Evolutionary conservation across 108 stramenopile species (phyloP), one percentile per base, ranked within the genome.

Genomic region (Cylindrotheca closterium): DNA sequence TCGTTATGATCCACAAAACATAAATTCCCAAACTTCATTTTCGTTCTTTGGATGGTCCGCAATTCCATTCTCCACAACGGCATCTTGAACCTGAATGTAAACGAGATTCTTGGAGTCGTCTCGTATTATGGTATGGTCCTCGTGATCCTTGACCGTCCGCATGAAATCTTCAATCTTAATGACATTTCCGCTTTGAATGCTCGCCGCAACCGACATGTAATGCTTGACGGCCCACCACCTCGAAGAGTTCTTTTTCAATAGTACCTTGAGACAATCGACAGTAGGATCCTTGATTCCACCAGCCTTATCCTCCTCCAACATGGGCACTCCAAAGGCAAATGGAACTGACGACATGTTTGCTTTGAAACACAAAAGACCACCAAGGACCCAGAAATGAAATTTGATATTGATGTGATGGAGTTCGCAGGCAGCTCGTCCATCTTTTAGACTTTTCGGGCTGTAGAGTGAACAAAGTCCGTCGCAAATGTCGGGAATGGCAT

Each of bases 211-310:
- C 19, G 58, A 34, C 58, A 59, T 45, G 58, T 59, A 45, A 31
- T 59, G 32, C 58, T 59, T 59, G 19, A 59, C 42, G 10, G 37
- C 37, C 58, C 58, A 59, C 58, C 58, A 59, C 7, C 58, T 23
- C 3, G 58, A 59, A 3, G 17, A 19, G 21, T 59, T 59, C 58
- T 45, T 34, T 23, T 33, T 23, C 31, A 59, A 7, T 3, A 59
- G 34, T 4, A 59, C 29, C 17, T 4, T 5, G 30, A 59, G 34
- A 23, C 33, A 34, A 21, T 25, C 37, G 7, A 56, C 55, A 28
- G 18, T n/a, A 33, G 58, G 18, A 5, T 28, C 58, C 19, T 5
- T 5, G 7, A n/a, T 31, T 5, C 5, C 30, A 25, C 42, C 58
- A 17, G 42, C 37, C 4, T 42, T 3, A 59, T 59, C 58, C 29